Evolutionary conservation across 176 grass and related monocot genomes (phyloP).

Genomic region (Otatea glauca): DNA sequence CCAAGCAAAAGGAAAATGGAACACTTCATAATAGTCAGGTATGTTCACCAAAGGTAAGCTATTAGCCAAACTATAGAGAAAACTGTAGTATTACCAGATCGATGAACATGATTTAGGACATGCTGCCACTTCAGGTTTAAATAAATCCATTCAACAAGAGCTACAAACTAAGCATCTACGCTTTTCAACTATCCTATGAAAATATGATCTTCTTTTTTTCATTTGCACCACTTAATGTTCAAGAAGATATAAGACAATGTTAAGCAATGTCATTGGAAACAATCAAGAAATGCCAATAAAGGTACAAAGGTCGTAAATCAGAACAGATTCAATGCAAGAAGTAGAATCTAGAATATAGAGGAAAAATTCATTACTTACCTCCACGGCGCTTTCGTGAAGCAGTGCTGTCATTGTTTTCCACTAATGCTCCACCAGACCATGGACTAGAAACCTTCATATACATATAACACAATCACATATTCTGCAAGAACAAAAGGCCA

Average conservation of each 20-base stretch:
- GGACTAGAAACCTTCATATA: constrained; percentile 68
- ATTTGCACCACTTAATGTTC: constrained; percentile 8
- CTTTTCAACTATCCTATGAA: not conserved
- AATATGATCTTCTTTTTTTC: not conserved
- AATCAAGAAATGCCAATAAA: constrained; percentile 21
- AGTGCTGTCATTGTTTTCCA: constrained; percentile 77
- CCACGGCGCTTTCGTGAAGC: constrained; percentile 88
- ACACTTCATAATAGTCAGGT: not conserved
- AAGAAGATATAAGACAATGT: not conserved
- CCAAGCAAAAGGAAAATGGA: not conserved
- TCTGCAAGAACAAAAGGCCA: not conserved
- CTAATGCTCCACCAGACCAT: constrained; percentile 66
- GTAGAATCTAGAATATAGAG: not conserved
- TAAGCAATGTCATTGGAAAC: not conserved
- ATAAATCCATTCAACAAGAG: constrained; percentile 2
- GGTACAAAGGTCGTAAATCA: not conserved
- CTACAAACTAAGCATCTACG: not conserved
- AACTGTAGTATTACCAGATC: not conserved
- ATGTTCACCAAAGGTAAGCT: not conserved
- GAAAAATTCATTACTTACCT: constrained; percentile 51
- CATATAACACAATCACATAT: constrained; percentile 13
- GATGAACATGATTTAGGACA: not conserved
- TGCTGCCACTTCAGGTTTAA: not conserved
- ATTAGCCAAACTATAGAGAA: not conserved
- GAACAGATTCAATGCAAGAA: constrained; percentile 4